Base-by-base conservation (phyloP, 73 alveolate species). In the Durusdinium trenchii region DNA sequence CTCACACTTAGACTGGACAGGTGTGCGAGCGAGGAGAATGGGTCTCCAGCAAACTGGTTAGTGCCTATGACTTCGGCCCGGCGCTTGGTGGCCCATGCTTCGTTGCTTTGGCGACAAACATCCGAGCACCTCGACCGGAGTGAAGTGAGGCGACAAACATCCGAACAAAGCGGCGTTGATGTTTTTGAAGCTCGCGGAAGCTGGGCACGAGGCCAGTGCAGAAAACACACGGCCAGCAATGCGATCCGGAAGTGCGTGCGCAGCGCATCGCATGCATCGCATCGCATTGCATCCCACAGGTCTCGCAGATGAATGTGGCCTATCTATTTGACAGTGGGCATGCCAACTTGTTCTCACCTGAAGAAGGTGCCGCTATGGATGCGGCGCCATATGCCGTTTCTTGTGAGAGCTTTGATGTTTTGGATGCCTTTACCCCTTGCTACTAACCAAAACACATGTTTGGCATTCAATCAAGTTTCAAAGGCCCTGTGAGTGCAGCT, bases 11-110 rank as follows among this genome's bases (percentile, higher is more conserved):
- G 83, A 10, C 45, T 47, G 38, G 18, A 14, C 86, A 92, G 98
- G 99, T 95, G 9, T 79, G 95, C 52, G 99, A 95, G 99, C 78
- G 99, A 2, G 99, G 99, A 1, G 99, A 95, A 57, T 95, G 99
- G 99, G 89, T 95, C 32, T 50, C 95, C 38, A 75, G 93, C 99
- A 94, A 94, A 51, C 93, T 94, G 48, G 99, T 94, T 42, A 30
- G 69, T 26, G 99, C 99, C 42, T 94, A 94, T 30, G 93, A 94
- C 83, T 94, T 75, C 45, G 85, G 98, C 38, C 54, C n/a, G 48
- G 48, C 73, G 47, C 94, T 32, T 16, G 12, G 75, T 23, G n/a
- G n/a, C n/a, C n/a, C n/a, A n/a, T n/a, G 28, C 85, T n/a, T 73
- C 40, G 48, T 40, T 14, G 46, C 20, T 0, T 40, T 40, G 50